These are phyloP conservation scores for Phytophthora quininea DNA, from an alignment of 352 stramenopile species.

Conservation along the genomic window DNA sequence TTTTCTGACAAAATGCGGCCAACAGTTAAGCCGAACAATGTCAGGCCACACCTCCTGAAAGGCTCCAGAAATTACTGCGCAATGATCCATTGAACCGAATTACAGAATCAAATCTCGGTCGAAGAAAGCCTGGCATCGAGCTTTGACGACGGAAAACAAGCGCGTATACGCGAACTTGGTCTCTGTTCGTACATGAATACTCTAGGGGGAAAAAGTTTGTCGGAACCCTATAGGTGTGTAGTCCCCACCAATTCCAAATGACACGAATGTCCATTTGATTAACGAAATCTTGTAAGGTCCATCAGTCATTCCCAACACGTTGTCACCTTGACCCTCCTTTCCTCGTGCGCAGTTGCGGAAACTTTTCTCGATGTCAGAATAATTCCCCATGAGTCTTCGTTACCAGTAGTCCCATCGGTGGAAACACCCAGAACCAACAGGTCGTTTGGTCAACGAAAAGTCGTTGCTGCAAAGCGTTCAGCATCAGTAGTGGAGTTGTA, in stretches of 20 bases:
- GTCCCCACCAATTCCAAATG: not conserved
- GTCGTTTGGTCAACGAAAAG: too few species aligned
- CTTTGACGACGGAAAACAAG: not conserved
- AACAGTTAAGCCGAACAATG: too few species aligned
- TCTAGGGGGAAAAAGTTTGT: not conserved
- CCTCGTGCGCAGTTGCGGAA: not conserved
- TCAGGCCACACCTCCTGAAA: not conserved
- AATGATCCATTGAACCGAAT: not conserved
- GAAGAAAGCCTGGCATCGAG: not conserved
- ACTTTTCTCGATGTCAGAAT: not conserved
- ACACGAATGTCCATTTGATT: not conserved
- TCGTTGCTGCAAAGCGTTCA: too few species aligned
- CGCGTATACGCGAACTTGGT: not conserved
- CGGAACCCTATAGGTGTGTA: not conserved
- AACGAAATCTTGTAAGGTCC: not conserved
- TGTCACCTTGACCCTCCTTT: not conserved
- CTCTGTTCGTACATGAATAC: not conserved
- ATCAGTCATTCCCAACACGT: not conserved
- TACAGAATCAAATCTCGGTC: not conserved
- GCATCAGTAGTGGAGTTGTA: too few species aligned
- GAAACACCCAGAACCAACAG: not conserved
- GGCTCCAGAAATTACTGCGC: not conserved
- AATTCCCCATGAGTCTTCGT: not conserved
- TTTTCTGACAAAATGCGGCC: not conserved
- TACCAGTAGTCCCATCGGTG: not conserved